phyloP scores from a whole-genome alignment of 1,139 yeast species.

The Suhomyces chickasaworum region DNA sequence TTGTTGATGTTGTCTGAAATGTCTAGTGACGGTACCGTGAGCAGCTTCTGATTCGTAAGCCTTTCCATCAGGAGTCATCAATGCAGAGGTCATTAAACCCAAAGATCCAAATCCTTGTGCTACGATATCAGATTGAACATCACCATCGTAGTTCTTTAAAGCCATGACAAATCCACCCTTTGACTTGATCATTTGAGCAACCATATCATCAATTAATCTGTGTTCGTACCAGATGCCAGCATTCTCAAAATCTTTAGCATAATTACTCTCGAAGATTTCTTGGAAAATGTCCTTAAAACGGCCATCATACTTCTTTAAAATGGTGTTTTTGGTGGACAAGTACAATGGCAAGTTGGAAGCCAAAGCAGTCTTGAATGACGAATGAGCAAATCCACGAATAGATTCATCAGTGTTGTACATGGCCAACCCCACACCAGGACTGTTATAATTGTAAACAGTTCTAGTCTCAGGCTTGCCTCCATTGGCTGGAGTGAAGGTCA shows the following conservation, averaged over 20 bases:
- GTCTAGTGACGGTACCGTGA: constrained; percentile 97
- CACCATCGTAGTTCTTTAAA: constrained; percentile 96
- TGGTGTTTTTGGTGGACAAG: constrained; percentile 91
- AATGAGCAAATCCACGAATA: constrained; percentile 84
- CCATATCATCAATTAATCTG: constrained; percentile 96
- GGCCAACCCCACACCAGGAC: constrained; percentile 84
- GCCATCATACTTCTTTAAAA: constrained; percentile 91
- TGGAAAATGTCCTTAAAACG: constrained; percentile 92
- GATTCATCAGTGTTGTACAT: constrained; percentile 97
- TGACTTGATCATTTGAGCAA: constrained; percentile 96
- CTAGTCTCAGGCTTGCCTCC: constrained; percentile 56
- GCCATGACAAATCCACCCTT: constrained; percentile 95
- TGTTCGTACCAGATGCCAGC: constrained; percentile 93
- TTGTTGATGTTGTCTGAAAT: constrained; percentile 89
- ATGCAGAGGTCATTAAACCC: constrained; percentile 94
- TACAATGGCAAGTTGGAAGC: constrained; percentile 76
- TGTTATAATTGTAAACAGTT: constrained; percentile 71
- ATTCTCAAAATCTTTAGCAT: constrained; percentile 69
- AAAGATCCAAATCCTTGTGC: constrained; percentile 98
- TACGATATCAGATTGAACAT: constrained; percentile 93
- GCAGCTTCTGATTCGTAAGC: constrained; percentile 97
- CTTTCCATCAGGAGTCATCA: constrained; percentile 93
- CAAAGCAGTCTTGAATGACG: constrained; percentile 87
- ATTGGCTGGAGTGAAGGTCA: constrained; percentile 78
- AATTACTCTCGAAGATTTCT: constrained; percentile 69